Conservation (phyloP, 345 rosid genomes). For the Melaleuca quinquenervia region DNA sequence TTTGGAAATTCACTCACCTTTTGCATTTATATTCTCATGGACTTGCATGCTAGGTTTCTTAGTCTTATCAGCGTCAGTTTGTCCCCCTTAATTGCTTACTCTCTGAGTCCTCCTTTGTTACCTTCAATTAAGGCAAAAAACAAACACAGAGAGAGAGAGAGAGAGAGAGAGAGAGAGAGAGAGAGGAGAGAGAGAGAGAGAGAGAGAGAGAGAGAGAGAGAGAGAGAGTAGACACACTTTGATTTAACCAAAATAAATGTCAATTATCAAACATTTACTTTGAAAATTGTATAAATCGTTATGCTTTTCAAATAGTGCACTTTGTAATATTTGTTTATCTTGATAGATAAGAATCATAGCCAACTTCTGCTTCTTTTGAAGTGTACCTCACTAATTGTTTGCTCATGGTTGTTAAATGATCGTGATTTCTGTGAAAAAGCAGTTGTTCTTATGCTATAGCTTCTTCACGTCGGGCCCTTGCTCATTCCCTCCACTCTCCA, state of each 20-base stretch:
- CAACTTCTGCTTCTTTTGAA: background rate
- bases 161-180: too few relatives aligned
- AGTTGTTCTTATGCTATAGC: background rate
- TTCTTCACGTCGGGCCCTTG: background rate
- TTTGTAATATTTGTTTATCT: background rate
- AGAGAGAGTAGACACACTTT: background rate
- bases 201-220: background rate
- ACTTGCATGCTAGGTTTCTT: background rate
- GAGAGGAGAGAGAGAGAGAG: too few relatives aligned
- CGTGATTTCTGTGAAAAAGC: background rate
- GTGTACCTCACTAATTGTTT: background rate
- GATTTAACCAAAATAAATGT: background rate
- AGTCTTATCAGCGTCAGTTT: background rate
- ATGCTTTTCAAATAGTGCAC: background rate
- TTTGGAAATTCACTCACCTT: background rate
- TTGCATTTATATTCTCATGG: background rate
- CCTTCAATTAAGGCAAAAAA: background rate
- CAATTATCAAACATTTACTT: background rate
- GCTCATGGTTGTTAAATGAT: background rate
- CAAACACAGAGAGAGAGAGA: background rate
- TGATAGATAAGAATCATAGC: background rate
- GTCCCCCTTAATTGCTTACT: background rate
- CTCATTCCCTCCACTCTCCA: background rate
- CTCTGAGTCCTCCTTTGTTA: background rate
- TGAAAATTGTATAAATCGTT: background rate